Percentiles rank a stretch among this genome's conserved stretches.
phyloP scores from a whole-genome alignment of 2,329 filamentous ascomycete genomes.

The Colletotrichum noveboracense region DNA sequence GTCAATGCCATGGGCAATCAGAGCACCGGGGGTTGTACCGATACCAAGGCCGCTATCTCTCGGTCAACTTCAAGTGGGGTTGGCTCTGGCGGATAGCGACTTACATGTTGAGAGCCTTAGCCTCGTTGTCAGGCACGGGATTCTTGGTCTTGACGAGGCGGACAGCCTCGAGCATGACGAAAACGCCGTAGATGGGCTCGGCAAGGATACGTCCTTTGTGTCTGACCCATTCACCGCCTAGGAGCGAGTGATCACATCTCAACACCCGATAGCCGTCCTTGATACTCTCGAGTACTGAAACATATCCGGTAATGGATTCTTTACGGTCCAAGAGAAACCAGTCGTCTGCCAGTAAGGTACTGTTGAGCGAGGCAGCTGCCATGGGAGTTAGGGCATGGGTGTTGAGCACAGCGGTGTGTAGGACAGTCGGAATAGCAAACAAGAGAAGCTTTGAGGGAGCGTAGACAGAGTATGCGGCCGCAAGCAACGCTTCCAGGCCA shows the following conservation, averaged over 20 bases:
- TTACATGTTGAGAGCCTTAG: conserved; percentile 86
- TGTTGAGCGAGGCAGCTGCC: conserved; percentile 68
- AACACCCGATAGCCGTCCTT: conserved; percentile 77
- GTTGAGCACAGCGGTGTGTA: conserved; percentile 76
- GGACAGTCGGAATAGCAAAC: conserved; percentile 72
- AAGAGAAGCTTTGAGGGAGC: conserved; percentile 73
- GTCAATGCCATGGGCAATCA: conserved; percentile 86
- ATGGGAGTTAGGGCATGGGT: conserved; percentile 70
- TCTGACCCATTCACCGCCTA: conserved; percentile 88
- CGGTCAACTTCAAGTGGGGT: conserved; percentile 21
- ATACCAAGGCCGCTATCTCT: conserved; percentile 79
- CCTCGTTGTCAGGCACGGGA: conserved; percentile 63
- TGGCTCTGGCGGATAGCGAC: conserved; percentile 33
- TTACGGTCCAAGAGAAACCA: conserved; percentile 81
- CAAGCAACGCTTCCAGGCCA: conserved; percentile 73
- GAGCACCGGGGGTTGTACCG: conserved; percentile 85
- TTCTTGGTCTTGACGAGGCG: conserved; percentile 72
- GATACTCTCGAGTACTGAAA: conserved; percentile 84
- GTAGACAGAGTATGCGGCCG: conserved; percentile 67
- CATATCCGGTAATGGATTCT: conserved; percentile 89
- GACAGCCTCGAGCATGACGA: conserved; percentile 92
- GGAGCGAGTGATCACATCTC: conserved; percentile 91
- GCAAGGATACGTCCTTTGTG: conserved; percentile 59
- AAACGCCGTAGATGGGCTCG: conserved; percentile 95
- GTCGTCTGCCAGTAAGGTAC: conserved; percentile 65